Conservation (phyloP, 306 rosid genomes). For the Acacia melanoxylon region DNA sequence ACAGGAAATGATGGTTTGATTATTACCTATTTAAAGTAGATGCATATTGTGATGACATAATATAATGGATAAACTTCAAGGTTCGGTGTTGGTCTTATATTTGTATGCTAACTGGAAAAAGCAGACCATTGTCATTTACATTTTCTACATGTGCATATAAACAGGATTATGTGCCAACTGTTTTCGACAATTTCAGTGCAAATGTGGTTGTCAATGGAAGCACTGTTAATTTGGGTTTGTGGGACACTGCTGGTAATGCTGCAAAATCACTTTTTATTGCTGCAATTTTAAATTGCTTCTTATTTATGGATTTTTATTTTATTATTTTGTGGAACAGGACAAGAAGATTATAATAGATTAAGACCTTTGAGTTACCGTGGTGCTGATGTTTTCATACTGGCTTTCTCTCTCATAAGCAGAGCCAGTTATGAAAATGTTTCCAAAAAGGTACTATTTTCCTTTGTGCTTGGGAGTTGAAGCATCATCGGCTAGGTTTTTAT, state of each 20-base stretch:
- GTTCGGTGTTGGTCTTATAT: background rate
- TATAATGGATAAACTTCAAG: background rate
- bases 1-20: background rate
- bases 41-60: background rate
- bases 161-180: constrained; percentile 98
- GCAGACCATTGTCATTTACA: background rate
- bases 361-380: constrained; percentile 77
- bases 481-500: background rate
- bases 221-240: constrained; percentile 95
- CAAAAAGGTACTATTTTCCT: constrained; percentile 47
- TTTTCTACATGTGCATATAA: constrained; percentile 36
- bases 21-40: background rate
- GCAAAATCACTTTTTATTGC: constrained; percentile 6
- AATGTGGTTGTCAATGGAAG: constrained; percentile 97
- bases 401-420: constrained; percentile 73
- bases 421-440: constrained; percentile 77
- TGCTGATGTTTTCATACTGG: constrained; percentile 70
- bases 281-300: background rate
- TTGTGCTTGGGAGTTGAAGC: constrained; percentile 5
- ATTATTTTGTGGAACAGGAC: constrained; percentile 51
- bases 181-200: constrained; percentile 98
- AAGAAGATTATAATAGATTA: constrained; percentile 69
- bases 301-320: constrained; percentile 38
- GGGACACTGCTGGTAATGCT: constrained; percentile 97
- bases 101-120: constrained; percentile 7